Conservation (phyloP, 805 yeast species). For the Henningerozyma blattae region DNA sequence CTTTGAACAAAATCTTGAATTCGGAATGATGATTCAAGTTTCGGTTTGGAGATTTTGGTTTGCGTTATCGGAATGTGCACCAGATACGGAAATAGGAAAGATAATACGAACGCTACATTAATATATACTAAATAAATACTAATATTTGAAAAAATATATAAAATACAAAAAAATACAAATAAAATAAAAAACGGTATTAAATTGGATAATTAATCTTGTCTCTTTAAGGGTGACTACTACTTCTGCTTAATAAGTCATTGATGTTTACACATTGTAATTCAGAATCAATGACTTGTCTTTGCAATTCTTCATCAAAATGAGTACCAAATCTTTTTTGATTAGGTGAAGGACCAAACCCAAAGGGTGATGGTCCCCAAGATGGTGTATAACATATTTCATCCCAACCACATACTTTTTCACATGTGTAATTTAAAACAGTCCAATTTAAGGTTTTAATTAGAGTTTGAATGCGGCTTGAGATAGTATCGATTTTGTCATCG, state of each 20-base stretch:
- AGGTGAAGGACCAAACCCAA: constrained; percentile 28
- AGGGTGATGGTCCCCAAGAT: constrained; percentile 49
- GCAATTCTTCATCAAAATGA: constrained; percentile 9
- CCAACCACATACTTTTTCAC: constrained; percentile 30
- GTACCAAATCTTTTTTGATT: constrained; percentile 7
- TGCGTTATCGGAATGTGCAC: too few relatives aligned
- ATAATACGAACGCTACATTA: too few relatives aligned
- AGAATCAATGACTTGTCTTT: constrained; percentile 11
- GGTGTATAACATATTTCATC: constrained; percentile 46
- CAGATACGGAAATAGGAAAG: too few relatives aligned
- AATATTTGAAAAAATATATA: background rate
- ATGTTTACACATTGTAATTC: constrained; percentile 12
- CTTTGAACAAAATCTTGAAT: too few relatives aligned
- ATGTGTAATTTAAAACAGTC: constrained; percentile 30
- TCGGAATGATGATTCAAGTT: too few relatives aligned
- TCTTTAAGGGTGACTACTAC: background rate
- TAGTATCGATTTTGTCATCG: too few relatives aligned
- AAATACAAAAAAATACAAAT: background rate
- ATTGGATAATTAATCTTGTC: background rate
- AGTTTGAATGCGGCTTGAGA: too few relatives aligned
- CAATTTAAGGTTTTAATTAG: constrained; percentile 25
- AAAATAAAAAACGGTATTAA: background rate
- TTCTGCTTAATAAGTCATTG: background rate
- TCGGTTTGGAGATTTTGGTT: too few relatives aligned
- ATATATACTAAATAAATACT: too few relatives aligned